Percentiles rank a stretch among this genome's conserved stretches.
These are phyloP conservation scores for Apiospora pterosperma DNA, from an alignment of 2,329 filamentous ascomycete species.

Conservation along the genomic window DNA sequence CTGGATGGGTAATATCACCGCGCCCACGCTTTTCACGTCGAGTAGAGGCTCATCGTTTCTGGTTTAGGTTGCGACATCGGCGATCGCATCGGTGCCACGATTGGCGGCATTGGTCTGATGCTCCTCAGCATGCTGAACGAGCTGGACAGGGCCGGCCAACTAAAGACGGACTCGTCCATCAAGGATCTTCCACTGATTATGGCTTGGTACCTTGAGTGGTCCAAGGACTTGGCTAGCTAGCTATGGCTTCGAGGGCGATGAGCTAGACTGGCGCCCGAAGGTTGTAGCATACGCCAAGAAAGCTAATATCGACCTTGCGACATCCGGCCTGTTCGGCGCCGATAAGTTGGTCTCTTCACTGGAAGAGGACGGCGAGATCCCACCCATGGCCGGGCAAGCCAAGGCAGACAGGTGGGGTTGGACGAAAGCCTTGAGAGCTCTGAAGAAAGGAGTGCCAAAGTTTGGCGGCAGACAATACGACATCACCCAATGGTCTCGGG, in stretches of 20 bases:
- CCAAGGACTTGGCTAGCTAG: constrained; percentile 8
- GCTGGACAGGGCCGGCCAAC: constrained; percentile 15
- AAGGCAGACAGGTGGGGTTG: constrained; percentile 19
- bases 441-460: background rate
- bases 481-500: constrained; percentile 18
- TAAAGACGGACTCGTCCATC: constrained; percentile 16
- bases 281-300: constrained; percentile 19
- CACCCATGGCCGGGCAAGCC: constrained; percentile 9
- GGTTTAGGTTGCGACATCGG: constrained; percentile 11
- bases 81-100: constrained; percentile 10
- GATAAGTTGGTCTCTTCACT: background rate
- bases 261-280: constrained; percentile 13
- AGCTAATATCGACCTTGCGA: constrained; percentile 15
- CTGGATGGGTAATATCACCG: constrained; percentile 15
- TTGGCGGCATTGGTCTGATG: constrained; percentile 14
- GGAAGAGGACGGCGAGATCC: constrained; percentile 7
- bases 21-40: background rate
- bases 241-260: background rate
- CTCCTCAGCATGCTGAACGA: constrained; percentile 17
- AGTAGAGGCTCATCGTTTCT: background rate
- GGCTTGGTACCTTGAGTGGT: constrained; percentile 16
- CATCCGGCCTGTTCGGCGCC: background rate
- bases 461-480: constrained; percentile 16
- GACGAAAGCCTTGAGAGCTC: constrained; percentile 12
- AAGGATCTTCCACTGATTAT: constrained; percentile 18